phyloP scores from a whole-genome alignment of 2,329 filamentous ascomycete species.

The Aspergillus tanneri region DNA sequence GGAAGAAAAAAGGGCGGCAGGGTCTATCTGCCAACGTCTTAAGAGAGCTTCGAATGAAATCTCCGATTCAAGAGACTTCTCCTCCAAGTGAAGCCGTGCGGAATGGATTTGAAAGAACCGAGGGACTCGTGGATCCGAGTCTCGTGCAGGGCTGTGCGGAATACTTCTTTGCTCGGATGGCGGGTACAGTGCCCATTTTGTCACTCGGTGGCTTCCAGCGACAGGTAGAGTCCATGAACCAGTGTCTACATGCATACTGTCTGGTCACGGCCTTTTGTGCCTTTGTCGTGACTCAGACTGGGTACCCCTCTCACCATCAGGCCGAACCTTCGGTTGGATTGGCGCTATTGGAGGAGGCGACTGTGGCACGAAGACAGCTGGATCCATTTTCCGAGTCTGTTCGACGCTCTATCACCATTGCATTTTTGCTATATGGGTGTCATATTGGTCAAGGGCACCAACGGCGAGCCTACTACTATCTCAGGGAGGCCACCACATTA shows the following conservation, averaged over 20 bases:
- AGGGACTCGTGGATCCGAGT: conserved; percentile 8
- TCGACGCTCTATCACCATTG: conserved; percentile 55
- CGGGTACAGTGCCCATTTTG: conserved; percentile 32
- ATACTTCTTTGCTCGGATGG: conserved; percentile 24
- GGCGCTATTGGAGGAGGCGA: conserved; percentile 29
- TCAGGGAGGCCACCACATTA: conserved; percentile 70
- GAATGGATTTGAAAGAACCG: conserved; percentile 6
- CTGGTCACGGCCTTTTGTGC: conserved; percentile 40
- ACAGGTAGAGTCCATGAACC: conserved; percentile 22
- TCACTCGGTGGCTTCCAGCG: conserved; percentile 20
- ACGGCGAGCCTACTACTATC: conserved; percentile 70
- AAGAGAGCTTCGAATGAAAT: conserved; percentile 16
- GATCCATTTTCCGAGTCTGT: conserved; percentile 22
- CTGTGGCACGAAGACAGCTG: conserved; percentile 23
- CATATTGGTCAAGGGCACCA: conserved; percentile 66
- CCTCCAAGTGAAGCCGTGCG: not conserved
- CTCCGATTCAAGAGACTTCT: not conserved
- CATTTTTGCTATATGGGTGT: conserved; percentile 69
- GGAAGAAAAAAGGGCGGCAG: conserved; percentile 24
- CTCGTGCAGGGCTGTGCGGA: conserved; percentile 18
- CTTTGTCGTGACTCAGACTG: conserved; percentile 33
- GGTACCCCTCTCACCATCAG: conserved; percentile 13
- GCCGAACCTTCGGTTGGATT: conserved; percentile 8
- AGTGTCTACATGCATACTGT: conserved; percentile 27
- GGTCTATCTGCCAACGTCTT: conserved; percentile 23